phyloP scores from a whole-genome alignment of 2,329 filamentous ascomycete genomes.

The Aotearoamyces nothofagi region DNA sequence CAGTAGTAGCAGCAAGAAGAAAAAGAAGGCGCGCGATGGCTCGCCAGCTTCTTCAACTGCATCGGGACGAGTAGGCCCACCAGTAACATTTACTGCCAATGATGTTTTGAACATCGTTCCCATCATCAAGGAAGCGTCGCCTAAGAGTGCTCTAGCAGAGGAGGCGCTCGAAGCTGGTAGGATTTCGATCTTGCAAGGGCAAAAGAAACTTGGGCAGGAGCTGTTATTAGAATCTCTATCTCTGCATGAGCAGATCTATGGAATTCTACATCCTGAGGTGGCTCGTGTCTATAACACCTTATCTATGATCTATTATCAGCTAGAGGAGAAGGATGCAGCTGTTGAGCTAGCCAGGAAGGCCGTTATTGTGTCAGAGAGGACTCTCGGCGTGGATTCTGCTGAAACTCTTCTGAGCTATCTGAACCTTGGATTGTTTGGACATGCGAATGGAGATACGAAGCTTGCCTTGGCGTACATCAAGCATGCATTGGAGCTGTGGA shows the following conservation, averaged over 20 bases:
- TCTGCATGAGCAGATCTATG: constrained; percentile 96
- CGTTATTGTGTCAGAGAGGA: constrained; percentile 89
- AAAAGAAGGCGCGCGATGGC: constrained; percentile 41
- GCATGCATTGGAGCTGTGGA: constrained; percentile 91
- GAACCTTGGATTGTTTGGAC: constrained; percentile 87
- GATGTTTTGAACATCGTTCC: constrained; percentile 91
- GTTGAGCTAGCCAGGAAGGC: constrained; percentile 94
- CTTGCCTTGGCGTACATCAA: constrained; percentile 77
- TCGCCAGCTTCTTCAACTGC: constrained; percentile 26
- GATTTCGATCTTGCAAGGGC: constrained; percentile 88
- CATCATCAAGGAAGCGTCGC: constrained; percentile 84
- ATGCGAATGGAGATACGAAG: constrained; percentile 81
- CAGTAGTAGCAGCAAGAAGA: constrained; percentile 28
- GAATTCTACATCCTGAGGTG: constrained; percentile 91
- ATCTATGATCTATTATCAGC: constrained; percentile 90
- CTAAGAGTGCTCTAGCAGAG: constrained; percentile 80
- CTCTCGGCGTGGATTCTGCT: constrained; percentile 80
- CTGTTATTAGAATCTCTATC: constrained; percentile 90
- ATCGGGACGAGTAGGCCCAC: constrained; percentile 28
- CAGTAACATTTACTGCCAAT: constrained; percentile 60
- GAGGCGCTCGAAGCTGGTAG: constrained; percentile 92
- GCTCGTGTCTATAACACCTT: constrained; percentile 89
- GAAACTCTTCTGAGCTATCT: constrained; percentile 94
- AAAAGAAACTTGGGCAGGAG: constrained; percentile 92
- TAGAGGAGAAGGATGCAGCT: constrained; percentile 94